Evolutionary conservation across 192 early-diverging fungal species (phyloP).

Genomic region (Coemansia sp.): DNA sequence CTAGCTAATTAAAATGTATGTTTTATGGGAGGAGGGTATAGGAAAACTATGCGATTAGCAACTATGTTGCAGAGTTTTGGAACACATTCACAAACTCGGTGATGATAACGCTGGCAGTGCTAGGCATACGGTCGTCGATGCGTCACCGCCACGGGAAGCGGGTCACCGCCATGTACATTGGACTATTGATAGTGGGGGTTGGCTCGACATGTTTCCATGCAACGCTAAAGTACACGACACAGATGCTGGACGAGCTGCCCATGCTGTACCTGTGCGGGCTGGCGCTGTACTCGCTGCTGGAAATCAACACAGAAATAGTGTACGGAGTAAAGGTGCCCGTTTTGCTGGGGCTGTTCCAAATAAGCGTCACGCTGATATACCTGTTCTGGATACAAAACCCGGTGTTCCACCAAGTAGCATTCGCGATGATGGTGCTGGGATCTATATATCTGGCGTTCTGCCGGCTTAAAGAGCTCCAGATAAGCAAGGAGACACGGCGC

Average conservation of each 20-base stretch:
- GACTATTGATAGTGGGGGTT: conserved; percentile 59
- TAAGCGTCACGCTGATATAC: conserved; percentile 54
- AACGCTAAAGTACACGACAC: conserved; percentile 64
- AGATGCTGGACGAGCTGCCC: conserved; percentile 76
- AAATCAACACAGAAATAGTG: conserved; percentile 29
- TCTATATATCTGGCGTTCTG: conserved; percentile 22
- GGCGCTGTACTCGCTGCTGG: conserved; percentile 42
- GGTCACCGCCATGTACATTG: conserved; percentile 51
- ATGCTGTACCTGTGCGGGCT: conserved; percentile 59
- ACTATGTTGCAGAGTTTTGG: conserved; percentile 71
- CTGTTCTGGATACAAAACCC: conserved; percentile 59
- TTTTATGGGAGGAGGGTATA: conserved; percentile 7
- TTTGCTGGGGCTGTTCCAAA: conserved; percentile 39
- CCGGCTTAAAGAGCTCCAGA: conserved; percentile 21
- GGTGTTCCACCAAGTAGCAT: conserved; percentile 63
- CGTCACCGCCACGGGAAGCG: conserved; percentile 52
- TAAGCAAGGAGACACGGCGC: conserved; percentile 19
- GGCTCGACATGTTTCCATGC: conserved; percentile 69
- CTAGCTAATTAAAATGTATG: too few relatives aligned
- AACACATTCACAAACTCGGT: conserved; percentile 62
- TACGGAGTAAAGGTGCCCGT: conserved; percentile 43
- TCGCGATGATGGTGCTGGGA: conserved; percentile 21
- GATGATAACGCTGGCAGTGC: conserved; percentile 36
- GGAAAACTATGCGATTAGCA: conserved; percentile 67
- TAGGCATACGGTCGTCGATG: conserved; percentile 57